These are phyloP conservation scores for Ogataea philodendri DNA, from an alignment of 805 yeast genomes.

Conservation along the genomic window DNA sequence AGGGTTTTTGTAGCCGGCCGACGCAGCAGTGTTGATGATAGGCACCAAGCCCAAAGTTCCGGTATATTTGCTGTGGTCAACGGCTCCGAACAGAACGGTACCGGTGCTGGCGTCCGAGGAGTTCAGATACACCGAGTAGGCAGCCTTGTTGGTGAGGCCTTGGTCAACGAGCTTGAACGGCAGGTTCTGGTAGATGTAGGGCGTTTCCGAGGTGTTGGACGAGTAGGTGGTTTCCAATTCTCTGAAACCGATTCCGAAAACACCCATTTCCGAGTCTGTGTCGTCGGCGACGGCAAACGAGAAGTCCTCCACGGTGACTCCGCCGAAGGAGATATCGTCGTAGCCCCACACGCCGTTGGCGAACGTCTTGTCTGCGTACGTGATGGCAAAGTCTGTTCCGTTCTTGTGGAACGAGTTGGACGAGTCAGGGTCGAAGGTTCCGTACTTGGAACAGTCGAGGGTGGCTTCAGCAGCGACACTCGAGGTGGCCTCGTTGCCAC, in stretches of 20 bases:
- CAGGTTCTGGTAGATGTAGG: conserved; percentile 58
- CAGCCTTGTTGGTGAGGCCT: conserved; percentile 54
- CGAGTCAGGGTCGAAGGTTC: conserved; percentile 44
- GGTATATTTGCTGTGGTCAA: conserved; percentile 59
- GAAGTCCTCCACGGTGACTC: conserved; percentile 44
- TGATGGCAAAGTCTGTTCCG: conserved; percentile 40
- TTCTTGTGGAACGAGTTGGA: conserved; percentile 43
- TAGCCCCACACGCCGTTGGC: conserved; percentile 58
- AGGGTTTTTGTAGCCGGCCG: conserved; percentile 37
- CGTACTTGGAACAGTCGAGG: conserved; percentile 43
- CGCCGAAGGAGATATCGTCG: conserved; percentile 57
- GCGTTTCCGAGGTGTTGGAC: conserved; percentile 16
- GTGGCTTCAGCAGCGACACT: conserved; percentile 17
- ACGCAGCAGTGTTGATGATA: conserved; percentile 42
- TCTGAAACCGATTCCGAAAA: conserved; percentile 68
- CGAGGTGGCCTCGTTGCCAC: conserved; percentile 1
- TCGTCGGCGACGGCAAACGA: conserved; percentile 74
- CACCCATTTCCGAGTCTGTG: conserved; percentile 66
- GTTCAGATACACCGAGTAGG: conserved; percentile 64
- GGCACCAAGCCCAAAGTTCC: conserved; percentile 54
- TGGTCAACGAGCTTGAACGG: conserved; percentile 58
- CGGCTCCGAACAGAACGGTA: conserved; percentile 68
- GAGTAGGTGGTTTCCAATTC: conserved; percentile 65
- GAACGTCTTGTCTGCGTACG: conserved; percentile 47
- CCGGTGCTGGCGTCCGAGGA: conserved; percentile 43